phyloP scores from a whole-genome alignment of 2,329 filamentous ascomycete genomes.

The Botrytis elliptica region DNA sequence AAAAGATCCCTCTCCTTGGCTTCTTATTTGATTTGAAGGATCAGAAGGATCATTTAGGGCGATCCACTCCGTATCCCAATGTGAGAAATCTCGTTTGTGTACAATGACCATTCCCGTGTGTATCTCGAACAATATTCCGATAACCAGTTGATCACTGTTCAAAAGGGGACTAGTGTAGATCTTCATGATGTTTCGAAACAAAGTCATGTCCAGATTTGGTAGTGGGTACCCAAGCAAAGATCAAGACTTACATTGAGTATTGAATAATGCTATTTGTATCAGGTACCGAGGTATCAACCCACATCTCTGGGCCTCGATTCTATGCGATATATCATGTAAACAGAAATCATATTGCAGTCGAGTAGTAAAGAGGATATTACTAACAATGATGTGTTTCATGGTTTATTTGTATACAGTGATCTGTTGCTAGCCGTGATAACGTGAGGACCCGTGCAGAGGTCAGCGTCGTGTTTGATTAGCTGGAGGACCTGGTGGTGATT shows the following conservation, averaged over 20 bases:
- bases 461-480: neutral
- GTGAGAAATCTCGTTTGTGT: neutral
- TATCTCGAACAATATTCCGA: neutral
- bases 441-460: neutral
- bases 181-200: constrained; percentile 1
- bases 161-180: neutral
- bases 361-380: neutral
- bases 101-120: neutral
- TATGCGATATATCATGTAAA: neutral
- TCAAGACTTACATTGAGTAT: neutral
- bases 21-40: neutral
- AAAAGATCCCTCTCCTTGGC: neutral
- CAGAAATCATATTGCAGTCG: neutral
- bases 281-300: neutral
- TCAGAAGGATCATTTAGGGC: neutral
- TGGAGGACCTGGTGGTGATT: neutral
- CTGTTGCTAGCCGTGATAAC: neutral
- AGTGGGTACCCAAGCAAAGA: neutral
- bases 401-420: neutral
- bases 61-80: neutral
- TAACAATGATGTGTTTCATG: neutral
- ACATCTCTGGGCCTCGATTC: neutral
- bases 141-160: neutral
- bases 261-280: neutral
- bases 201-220: neutral